These are phyloP conservation scores for Melastoma candidum DNA, from an alignment of 441 rosid species.

Conservation along the genomic window DNA sequence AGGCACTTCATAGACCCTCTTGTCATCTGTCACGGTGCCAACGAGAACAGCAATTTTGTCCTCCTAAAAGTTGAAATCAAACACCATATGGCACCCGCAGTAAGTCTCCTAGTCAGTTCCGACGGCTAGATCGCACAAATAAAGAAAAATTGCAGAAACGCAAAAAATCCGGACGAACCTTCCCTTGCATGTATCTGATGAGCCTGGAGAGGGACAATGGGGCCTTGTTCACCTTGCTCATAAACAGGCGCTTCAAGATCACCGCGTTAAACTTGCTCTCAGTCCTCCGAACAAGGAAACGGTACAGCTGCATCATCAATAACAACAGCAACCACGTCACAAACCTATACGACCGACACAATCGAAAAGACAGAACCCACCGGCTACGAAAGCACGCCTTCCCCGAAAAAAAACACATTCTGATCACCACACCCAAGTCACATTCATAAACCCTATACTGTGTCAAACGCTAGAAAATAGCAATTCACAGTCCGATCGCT, in stretches of 20 bases:
- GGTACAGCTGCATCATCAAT: conserved; percentile 40
- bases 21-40: conserved; percentile 77
- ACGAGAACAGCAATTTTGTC: conserved; percentile 75
- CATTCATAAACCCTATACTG: too few relatives aligned
- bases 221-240: conserved; percentile 90
- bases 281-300: conserved; percentile 83
- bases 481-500: too few relatives aligned
- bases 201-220: conserved; percentile 81
- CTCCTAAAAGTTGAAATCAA: conserved; percentile 31
- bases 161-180: conserved; percentile 26
- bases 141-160: neutral
- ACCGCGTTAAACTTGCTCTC: conserved; percentile 86
- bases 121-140: neutral
- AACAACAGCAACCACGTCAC: too few relatives aligned
- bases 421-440: too few relatives aligned
- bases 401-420: too few relatives aligned
- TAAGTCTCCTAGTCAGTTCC: neutral
- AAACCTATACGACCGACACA: too few relatives aligned
- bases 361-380: too few relatives aligned
- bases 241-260: conserved; percentile 79
- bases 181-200: conserved; percentile 41
- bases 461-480: too few relatives aligned
- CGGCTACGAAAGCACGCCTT: too few relatives aligned
- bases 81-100: neutral
- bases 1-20: conserved; percentile 75